Conservation (phyloP, 2,329 filamentous ascomycete species). For the Esteya vermicola region DNA sequence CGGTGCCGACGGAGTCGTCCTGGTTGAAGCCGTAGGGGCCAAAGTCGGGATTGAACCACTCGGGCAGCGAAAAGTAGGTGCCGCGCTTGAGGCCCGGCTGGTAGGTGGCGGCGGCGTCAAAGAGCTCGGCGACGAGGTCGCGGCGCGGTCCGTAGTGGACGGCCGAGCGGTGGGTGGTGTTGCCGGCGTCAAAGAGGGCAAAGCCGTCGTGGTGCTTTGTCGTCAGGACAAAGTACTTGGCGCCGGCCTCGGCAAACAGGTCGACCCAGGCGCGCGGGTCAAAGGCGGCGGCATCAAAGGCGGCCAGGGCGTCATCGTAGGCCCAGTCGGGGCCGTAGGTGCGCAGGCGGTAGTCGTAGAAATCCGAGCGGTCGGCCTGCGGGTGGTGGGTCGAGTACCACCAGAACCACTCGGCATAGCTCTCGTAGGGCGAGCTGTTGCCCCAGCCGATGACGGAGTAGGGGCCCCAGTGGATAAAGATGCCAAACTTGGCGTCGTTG, state of each 20-base stretch:
- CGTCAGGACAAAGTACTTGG: constrained; percentile 30
- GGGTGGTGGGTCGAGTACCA: constrained; percentile 21
- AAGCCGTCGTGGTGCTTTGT: constrained; percentile 35
- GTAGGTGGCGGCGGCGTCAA: constrained; percentile 24
- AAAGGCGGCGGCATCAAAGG: constrained; percentile 9
- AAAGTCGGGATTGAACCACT: constrained; percentile 34
- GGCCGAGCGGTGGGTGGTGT: constrained; percentile 23
- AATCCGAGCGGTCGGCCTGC: constrained; percentile 7
- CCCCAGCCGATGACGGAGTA: constrained; percentile 45
- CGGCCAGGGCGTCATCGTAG: constrained; percentile 21
- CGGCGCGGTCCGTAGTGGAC: constrained; percentile 25
- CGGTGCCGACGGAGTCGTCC: background rate
- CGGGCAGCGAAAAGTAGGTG: constrained; percentile 33
- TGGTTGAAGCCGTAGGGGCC: constrained; percentile 25
- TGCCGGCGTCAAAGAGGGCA: constrained; percentile 24
- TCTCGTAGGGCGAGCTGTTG: constrained; percentile 23
- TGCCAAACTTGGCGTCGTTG: constrained; percentile 40
- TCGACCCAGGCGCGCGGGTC: constrained; percentile 18
- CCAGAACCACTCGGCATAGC: constrained; percentile 34
- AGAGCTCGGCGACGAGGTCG: constrained; percentile 27
- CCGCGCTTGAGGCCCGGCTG: constrained; percentile 27
- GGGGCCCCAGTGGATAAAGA: constrained; percentile 46
- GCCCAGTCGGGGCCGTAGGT: constrained; percentile 9
- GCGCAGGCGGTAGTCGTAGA: constrained; percentile 10
- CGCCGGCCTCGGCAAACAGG: constrained; percentile 21